These are phyloP conservation scores for Peronosclerospora sorghi DNA, from an alignment of 352 stramenopile species.

Conservation along the genomic window DNA sequence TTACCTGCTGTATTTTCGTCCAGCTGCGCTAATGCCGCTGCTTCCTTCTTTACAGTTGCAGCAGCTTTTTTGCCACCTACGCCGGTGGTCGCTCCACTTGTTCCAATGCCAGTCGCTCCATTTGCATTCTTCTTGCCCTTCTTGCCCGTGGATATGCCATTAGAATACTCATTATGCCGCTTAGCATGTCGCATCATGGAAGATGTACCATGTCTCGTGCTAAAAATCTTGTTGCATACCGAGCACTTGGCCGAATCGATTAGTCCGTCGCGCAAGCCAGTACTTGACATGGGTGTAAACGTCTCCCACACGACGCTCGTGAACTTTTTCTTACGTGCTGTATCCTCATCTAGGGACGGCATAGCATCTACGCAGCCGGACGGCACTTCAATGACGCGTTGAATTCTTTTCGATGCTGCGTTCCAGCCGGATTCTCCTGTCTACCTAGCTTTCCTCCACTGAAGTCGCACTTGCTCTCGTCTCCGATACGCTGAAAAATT, in stretches of 20 bases:
- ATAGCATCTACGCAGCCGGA: constrained; percentile 42
- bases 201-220: constrained; percentile 67
- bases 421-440: constrained; percentile 4
- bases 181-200: constrained; percentile 80
- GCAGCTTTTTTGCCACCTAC: constrained; percentile 32
- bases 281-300: constrained; percentile 62
- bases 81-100: neutral
- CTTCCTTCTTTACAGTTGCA: constrained; percentile 35
- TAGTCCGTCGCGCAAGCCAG: constrained; percentile 47
- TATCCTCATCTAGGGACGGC: constrained; percentile 43
- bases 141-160: constrained; percentile 31
- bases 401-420: constrained; percentile 24
- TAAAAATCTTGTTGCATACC: constrained; percentile 68
- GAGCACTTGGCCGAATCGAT: constrained; percentile 68
- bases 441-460: constrained; percentile 18
- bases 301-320: constrained; percentile 78
- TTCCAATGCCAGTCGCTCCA: constrained; percentile 11
- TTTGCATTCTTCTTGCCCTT: constrained; percentile 43
- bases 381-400: constrained; percentile 30
- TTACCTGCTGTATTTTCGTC: constrained; percentile 58
- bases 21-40: constrained; percentile 20
- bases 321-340: constrained; percentile 68
- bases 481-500: constrained; percentile 12
- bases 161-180: constrained; percentile 59
- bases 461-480: constrained; percentile 15